phyloP scores from a whole-genome alignment of 345 rosid genomes.

The Nasturtium officinale region DNA sequence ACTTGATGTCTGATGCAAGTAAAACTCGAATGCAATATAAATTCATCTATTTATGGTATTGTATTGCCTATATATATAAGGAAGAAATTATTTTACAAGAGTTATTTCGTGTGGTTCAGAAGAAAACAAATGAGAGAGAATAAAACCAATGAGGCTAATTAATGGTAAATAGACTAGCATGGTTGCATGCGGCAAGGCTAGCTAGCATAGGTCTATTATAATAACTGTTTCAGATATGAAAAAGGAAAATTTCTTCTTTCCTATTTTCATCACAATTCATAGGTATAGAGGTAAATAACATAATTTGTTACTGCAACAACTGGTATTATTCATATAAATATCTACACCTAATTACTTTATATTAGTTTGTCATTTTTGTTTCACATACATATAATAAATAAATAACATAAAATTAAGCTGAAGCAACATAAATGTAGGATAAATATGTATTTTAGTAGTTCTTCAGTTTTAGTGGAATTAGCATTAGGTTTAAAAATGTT shows the following conservation, averaged over 20 bases:
- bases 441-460: neutral
- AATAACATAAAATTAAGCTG: neutral
- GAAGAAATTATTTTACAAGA: neutral
- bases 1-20: neutral
- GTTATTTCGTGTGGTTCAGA: conserved; percentile 15
- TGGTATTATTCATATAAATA: neutral
- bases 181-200: conserved; percentile 38
- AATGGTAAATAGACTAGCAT: conserved; percentile 29
- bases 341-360: neutral
- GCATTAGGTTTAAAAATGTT: neutral
- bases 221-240: conserved; percentile 36
- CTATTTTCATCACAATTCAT: conserved; percentile 33
- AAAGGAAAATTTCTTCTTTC: conserved; percentile 37
- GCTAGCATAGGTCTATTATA: conserved; percentile 31
- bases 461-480: neutral
- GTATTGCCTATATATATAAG: neutral
- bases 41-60: neutral
- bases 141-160: conserved; percentile 19
- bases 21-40: neutral
- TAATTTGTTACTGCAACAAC: neutral
- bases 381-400: neutral
- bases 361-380: neutral
- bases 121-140: conserved; percentile 27
- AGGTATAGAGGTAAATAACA: conserved; percentile 21
- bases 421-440: neutral